phyloP scores from a whole-genome alignment of 1,139 yeast genomes.

The Protomyces gravidus region DNA sequence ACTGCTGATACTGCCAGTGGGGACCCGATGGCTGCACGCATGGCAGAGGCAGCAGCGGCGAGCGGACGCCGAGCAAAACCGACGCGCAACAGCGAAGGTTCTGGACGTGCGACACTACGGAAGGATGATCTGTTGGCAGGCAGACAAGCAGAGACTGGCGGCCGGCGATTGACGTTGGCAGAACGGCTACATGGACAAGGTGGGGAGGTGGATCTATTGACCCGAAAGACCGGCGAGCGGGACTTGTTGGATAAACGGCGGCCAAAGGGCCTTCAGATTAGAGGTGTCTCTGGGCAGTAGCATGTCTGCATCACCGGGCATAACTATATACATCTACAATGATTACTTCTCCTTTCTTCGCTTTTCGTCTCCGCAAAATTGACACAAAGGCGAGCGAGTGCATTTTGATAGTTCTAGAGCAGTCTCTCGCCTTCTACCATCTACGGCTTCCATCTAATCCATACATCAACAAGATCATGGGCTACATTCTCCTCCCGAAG shows the following conservation, averaged over 20 bases:
- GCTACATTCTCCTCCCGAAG: constrained; percentile 15
- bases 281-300: no score
- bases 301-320: no score
- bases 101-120: background rate
- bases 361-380: no score
- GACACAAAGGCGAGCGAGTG: no score
- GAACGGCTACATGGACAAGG: background rate
- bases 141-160: background rate
- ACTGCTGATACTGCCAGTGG: background rate
- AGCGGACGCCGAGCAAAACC: background rate
- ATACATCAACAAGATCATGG: background rate
- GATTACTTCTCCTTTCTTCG: no score
- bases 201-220: background rate
- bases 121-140: background rate
- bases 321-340: no score
- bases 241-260: background rate
- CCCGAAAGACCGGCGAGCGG: background rate
- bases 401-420: no score
- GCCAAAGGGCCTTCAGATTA: no score
- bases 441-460: background rate
- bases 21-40: background rate
- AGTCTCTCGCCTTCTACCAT: no score
- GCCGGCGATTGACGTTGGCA: background rate
- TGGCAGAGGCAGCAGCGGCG: background rate
- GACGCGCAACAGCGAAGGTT: background rate